phyloP scores from a whole-genome alignment of 352 stramenopile species.

The Phytophthora palmivora region DNA sequence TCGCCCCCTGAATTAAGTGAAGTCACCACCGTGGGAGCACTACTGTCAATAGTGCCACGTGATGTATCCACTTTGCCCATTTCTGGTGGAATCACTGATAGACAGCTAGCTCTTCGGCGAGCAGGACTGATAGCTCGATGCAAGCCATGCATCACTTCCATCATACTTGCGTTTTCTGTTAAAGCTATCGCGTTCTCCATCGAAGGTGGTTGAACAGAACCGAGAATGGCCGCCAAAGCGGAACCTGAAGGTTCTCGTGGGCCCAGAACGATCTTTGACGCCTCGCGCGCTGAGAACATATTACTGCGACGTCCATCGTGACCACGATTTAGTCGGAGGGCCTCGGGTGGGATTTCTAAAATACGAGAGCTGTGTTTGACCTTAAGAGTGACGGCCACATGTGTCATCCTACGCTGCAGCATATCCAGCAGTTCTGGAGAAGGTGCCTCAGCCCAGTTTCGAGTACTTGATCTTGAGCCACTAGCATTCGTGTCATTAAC shows the following conservation, averaged over 20 bases:
- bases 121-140: constrained; percentile 35
- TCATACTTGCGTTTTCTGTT: constrained; percentile 48
- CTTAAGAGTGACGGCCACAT: constrained; percentile 68
- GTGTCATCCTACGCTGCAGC: constrained; percentile 73
- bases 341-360: constrained; percentile 31
- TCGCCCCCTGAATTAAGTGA: neutral
- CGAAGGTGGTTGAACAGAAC: constrained; percentile 55
- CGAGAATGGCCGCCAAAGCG: constrained; percentile 52
- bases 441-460: constrained; percentile 55
- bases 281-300: constrained; percentile 56
- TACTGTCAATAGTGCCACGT: neutral
- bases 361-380: constrained; percentile 48
- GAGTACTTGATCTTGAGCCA: constrained; percentile 2
- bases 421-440: constrained; percentile 59
- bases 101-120: constrained; percentile 20
- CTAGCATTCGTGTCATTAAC: neutral
- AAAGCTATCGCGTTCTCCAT: constrained; percentile 54
- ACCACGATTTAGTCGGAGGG: constrained; percentile 29
- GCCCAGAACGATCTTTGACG: constrained; percentile 63
- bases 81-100: constrained; percentile 18
- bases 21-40: neutral
- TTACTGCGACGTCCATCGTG: constrained; percentile 52
- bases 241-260: constrained; percentile 59
- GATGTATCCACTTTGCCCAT: constrained; percentile 7
- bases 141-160: constrained; percentile 46